Base-by-base conservation (phyloP, 2,329 filamentous ascomycete species). In the Talaromyces piceae region DNA sequence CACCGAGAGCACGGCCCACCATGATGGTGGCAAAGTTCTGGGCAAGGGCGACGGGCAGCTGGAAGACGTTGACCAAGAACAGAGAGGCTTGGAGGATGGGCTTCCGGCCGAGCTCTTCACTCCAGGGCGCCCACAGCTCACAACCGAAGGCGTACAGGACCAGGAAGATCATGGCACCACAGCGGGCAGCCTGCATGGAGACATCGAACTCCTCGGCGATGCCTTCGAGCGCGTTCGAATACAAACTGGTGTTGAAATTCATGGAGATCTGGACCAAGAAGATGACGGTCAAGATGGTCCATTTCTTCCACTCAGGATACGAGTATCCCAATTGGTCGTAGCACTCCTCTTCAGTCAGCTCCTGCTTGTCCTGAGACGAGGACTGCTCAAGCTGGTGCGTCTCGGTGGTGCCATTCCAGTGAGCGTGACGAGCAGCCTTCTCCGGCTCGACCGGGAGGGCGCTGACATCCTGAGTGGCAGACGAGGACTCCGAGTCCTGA, bases 101-200 rank as follows among this genome's bases (percentile, higher is more conserved):
- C 73, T 83, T 86, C 46, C 88, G 81, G 18, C 88, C 88, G 46
- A 91, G 75, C 61, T 93, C 88, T 65, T 94, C 88, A 43, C 82
- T 87, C 86, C 88, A 93, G 0, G 88, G 88, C 0, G 88, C 88
- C 88, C 88, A 93, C 0, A 91, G 77, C 67, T 93, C 88, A 65
- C 88, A 93, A 30, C 88, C 88, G 64, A 93, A 91, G 31, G 87
- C 88, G 65, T 94, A 93, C 2, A 83, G 68, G 47, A 93, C 77
- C 33, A 94, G 71, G 71, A 91, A 93, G 56, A 90, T 80, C 71
- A 87, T 84, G 53, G 87, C 86, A 63, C 88, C 88, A 51, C 81
- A 79, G 50, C 87, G 80, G 4, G 84, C 87, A 3, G 79, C 81
- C 65, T 88, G 85, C 25, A 73, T 72, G 55, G 82, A 85, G 55